Evolutionary conservation across 2,329 filamentous ascomycete genomes (phyloP), one percentile per base, ranked within the genome.

Genomic region (Venturia oleaginea): DNA sequence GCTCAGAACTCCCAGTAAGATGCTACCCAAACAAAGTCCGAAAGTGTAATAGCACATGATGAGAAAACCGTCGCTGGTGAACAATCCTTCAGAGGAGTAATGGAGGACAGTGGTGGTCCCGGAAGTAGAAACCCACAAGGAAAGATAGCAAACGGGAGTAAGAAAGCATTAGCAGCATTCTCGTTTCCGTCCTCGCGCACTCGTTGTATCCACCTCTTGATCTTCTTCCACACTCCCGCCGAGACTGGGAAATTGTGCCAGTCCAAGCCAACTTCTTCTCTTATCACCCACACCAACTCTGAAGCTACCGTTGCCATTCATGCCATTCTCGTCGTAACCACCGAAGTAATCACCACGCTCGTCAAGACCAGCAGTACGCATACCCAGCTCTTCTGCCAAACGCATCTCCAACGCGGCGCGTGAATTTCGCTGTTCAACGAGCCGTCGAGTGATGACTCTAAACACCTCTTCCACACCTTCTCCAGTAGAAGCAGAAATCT

Each of bases 381-480:
- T 17, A 67, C 69, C 17, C 70, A 72, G 63, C 72, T 62, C 68
- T 69, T 57, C 73, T 22, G 80, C 76, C 63, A 79, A 76, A 60
- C 77, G 67, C 22, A 78, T 73, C 62, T 83, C 81, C 17, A 79
- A 77, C 66, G 83, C 82, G 17, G 82, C 72, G 57, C 79, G 80
- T 65, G 80, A 80, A 54, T 87, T 80, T 66, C 81, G 79, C 71
- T 93, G 84, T 78, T 97, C 93, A 5, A 88, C 86, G 22, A 88
- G 77, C 77, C 96, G 96, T 71, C 95, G 81, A 10, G 92, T 94
- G 57, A 92, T 89, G 32, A 96, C 91, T 1, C 93, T 84, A 71
- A 97, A 97, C 0, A 99, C 92, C 76, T 97, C 94, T 70, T 97
- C 94, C 22, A 99, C 92, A 22, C 93, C 93, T 79, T 97, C 92